Base-by-base conservation (phyloP, 495 filamentous ascomycete species). In the Tuber calosporum region DNA sequence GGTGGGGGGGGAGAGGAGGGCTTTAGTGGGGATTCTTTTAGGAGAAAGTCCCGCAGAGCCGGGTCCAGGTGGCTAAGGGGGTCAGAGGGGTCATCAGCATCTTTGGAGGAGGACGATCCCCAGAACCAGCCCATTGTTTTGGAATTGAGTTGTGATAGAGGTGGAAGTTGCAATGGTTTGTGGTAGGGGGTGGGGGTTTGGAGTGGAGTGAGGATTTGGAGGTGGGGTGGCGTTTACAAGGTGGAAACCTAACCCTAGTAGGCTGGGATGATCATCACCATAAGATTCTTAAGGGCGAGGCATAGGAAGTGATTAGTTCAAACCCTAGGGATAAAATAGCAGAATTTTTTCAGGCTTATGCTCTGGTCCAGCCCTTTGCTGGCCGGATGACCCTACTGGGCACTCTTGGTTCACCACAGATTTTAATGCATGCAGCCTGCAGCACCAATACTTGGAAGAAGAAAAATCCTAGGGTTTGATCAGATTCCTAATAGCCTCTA, bases 31-130 rank as follows among this genome's bases (percentile, higher is more conserved):
- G 91, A 89, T 84, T 97, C 92, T 82, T 89, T 88, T 79, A 90
- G 86, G 81, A 97, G 91, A 84, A 91, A 97, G 76, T 93, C 90
- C 62, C 90, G 90, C 43, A 97, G 87, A 74, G 86, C 88, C 66
- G 94, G 93, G 80, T 97, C 93, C 77, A 97, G 90, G 78, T 91
- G 89, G 77, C 88, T 85, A 80, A 94, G 88, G 71, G 93, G 90
- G 80, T 97, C 92, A 39, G 86, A 84, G 68, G 83, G 79, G 76
- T 82, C 84, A 40, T 82, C 81, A 74, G 69, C 79, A 70, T 11
- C n/a, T n/a, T 45, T 36, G 17, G 72, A 26, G 11, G 43, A 20
- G 42, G 72, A 11, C 40, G 74, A 70, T 66, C 84, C 86, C 87
- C 87, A 90, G 74, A 93, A 88, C 92, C 92, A 94, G 81, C 92